A percentile compares a stretch with the other conserved stretches of the same genome.
phyloP scores from a whole-genome alignment of 1,284 basidiomycete genomes.

The Ceratobasidium sp. region DNA sequence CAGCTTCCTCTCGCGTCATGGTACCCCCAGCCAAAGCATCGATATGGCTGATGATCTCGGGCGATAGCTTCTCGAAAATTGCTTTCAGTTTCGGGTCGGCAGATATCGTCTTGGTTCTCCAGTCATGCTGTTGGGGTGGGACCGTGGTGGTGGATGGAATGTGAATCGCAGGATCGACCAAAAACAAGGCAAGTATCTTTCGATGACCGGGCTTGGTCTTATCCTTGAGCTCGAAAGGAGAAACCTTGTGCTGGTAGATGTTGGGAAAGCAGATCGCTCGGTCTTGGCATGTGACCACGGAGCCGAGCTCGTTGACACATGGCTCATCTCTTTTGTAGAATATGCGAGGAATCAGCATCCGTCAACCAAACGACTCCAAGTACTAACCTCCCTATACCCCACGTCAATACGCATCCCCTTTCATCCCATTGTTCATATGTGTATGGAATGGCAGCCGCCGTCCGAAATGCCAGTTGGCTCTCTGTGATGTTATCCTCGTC shows the following conservation, averaged over 20 bases:
- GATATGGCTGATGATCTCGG: slow-evolving; percentile 45
- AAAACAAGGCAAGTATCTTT: slow-evolving; percentile 60
- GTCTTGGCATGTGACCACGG: slow-evolving; percentile 51
- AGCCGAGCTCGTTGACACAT: slow-evolving; percentile 47
- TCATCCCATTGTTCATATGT: slow-evolving; percentile 35
- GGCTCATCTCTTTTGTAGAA: background rate
- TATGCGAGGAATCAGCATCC: background rate
- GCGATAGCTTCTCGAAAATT: slow-evolving; percentile 43
- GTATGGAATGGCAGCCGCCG: background rate
- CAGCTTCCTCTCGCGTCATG: slow-evolving; percentile 48
- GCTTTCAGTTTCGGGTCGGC: too few species aligned
- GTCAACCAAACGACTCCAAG: background rate
- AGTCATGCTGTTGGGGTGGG: slow-evolving; percentile 55
- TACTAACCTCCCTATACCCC: slow-evolving; percentile 35
- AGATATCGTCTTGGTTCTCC: too few species aligned
- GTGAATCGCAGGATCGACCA: slow-evolving; percentile 58
- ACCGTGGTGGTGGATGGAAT: slow-evolving; percentile 55
- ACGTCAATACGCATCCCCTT: slow-evolving; percentile 15
- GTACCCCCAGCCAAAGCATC: slow-evolving; percentile 43
- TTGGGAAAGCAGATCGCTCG: slow-evolving; percentile 58
- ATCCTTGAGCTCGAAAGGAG: slow-evolving; percentile 55
- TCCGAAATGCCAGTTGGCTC: slow-evolving; percentile 33
- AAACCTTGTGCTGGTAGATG: slow-evolving; percentile 56
- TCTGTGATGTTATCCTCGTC: slow-evolving; percentile 42
- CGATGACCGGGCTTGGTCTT: slow-evolving; percentile 56